Percentiles rank a stretch among this genome's conserved stretches.
These are phyloP conservation scores for Penicillium sp. DNA, from an alignment of 2,329 filamentous ascomycete species.

Conservation along the genomic window DNA sequence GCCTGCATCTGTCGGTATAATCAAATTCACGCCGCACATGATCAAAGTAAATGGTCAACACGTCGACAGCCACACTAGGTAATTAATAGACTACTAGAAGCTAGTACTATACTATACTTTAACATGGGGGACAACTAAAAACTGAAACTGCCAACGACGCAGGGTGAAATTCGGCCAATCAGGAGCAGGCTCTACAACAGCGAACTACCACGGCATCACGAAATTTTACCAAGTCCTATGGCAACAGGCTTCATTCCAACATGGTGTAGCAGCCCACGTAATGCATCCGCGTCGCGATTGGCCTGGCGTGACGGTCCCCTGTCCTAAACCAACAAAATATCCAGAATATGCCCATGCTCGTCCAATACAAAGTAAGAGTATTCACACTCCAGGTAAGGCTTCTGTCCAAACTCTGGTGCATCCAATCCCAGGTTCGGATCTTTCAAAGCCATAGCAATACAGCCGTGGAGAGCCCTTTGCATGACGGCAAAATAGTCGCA, in stretches of 20 bases:
- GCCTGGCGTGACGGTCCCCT: not conserved
- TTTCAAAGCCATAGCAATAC: not conserved
- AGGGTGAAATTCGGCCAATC: too few relatives aligned
- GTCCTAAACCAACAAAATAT: not conserved
- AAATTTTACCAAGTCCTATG: not conserved
- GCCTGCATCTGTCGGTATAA: not conserved
- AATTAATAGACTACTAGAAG: not conserved
- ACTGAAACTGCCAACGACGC: too few relatives aligned
- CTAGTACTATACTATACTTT: not conserved
- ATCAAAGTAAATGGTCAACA: not conserved
- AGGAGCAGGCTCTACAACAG: too few relatives aligned
- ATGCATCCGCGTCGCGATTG: not conserved
- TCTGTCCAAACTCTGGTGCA: not conserved
- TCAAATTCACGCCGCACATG: not conserved
- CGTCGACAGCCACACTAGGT: not conserved
- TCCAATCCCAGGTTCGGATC: not conserved
- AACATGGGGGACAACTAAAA: too few relatives aligned
- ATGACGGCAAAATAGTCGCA: slow-evolving; percentile 5
- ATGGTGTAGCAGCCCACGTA: not conserved
- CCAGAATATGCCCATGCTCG: not conserved
- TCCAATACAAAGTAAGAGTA: not conserved
- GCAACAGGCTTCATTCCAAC: not conserved
- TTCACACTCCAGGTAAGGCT: not conserved
- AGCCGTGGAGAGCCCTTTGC: not conserved
- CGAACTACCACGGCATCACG: too few relatives aligned